Conservation (phyloP, 345 rosid species). For the Clarkia xantiana region DNA sequence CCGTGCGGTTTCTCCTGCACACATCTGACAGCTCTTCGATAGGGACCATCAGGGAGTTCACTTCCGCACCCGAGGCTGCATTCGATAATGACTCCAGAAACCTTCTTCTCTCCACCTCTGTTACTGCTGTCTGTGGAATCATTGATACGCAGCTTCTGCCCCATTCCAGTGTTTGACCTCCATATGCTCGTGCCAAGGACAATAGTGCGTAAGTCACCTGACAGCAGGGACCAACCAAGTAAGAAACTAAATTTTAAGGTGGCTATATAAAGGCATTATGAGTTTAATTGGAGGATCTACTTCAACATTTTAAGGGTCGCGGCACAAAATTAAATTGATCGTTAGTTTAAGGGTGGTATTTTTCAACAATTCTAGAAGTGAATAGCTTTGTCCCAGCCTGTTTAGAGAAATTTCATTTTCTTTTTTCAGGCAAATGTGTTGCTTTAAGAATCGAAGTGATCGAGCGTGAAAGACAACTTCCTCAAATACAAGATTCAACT, state of each 20-base stretch:
- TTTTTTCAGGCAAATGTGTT: too few species aligned
- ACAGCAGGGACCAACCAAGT: not conserved
- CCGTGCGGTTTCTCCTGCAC: constrained; percentile 83
- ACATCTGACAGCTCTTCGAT: constrained; percentile 85
- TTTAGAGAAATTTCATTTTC: too few species aligned
- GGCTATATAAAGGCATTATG: not conserved
- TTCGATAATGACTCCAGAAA: constrained; percentile 61
- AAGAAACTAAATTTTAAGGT: not conserved
- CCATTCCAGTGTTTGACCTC: constrained; percentile 63
- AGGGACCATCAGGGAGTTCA: constrained; percentile 45
- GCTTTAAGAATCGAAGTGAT: too few species aligned
- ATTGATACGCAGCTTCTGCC: constrained; percentile 48
- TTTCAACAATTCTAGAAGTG: too few species aligned
- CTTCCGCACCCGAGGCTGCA: constrained; percentile 59
- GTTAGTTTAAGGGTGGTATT: too few species aligned
- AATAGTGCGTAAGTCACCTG: constrained; percentile 75
- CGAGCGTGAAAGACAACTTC: too few species aligned
- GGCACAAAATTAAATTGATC: too few species aligned
- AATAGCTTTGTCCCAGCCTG: too few species aligned
- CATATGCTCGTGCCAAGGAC: constrained; percentile 55
- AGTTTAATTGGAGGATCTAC: too few species aligned
- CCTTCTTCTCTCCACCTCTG: constrained; percentile 56
- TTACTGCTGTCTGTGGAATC: constrained; percentile 66
- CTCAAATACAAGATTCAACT: too few species aligned
- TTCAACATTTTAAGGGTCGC: too few species aligned